Evolutionary conservation across 176 grass and related monocot genomes (phyloP), one percentile per base, ranked within the genome.

Genomic region (Thinopyrum elongatum): DNA sequence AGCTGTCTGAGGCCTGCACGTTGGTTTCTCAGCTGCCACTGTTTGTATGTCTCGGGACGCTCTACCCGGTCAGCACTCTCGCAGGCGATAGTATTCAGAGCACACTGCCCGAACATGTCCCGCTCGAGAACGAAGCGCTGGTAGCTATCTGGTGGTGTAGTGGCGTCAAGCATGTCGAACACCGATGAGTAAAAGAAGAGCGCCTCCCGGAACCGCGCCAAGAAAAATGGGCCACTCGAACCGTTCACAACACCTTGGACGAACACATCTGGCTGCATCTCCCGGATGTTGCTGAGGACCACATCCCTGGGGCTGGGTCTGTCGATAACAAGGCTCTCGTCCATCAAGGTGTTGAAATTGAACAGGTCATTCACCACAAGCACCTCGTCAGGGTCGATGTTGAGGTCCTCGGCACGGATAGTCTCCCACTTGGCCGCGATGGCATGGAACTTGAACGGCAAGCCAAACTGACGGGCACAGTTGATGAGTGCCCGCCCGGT

Each of bases 11-110:
- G 65, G 41, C 87, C 87, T 4, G 83, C 87, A 8, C 87, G 64
- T 23, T 76, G 76, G 78, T 89, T 76, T 59, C 90, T 72, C 55
- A 77, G 42, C 71, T 84, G 87, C 87, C 90, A 92, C 59, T 89
- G 90, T 53, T 76, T 92, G n/a, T 92, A 92, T 6, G 80, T 92
- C 85, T 92, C 84, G 1, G 90, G 90, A 22, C 87, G 85, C 31
- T 84, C 74, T 61, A 87, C 74, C 13, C 84, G 79, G 21, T 89
- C 87, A 26, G 72, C 55, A 31, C 90, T 84, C 42, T 92, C 87
- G 28, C 90, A 92, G 2, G 87, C 47, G 1, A 89, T 76, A 49
- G 49, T 72, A 84, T 89, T 92, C 26, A 89, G 65, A 2, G 78
- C 75, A 74, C 30, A 67, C 65, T 74, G 70, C 22, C 90, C 87